phyloP scores from a whole-genome alignment of 306 rosid genomes.

The Canavalia ensiformis region DNA sequence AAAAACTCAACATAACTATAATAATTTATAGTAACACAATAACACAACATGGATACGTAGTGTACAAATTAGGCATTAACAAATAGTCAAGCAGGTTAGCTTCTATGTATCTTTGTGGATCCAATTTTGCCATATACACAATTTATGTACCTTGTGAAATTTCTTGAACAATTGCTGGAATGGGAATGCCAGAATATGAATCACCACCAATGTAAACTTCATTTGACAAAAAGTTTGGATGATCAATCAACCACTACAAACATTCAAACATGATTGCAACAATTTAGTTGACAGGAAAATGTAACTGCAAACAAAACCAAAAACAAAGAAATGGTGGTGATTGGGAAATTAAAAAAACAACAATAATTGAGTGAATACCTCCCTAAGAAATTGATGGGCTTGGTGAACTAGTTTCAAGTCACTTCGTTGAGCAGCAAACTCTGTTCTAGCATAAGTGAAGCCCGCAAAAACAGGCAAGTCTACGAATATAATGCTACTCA shows the following conservation, averaged over 20 bases:
- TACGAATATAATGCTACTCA: conserved; percentile 61
- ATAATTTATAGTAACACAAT: too few species aligned
- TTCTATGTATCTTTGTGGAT: background rate
- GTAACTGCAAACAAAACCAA: background rate
- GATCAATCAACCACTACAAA: conserved; percentile 74
- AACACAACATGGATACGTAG: too few species aligned
- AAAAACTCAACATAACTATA: background rate
- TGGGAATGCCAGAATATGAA: conserved; percentile 73
- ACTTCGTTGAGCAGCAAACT: conserved; percentile 39
- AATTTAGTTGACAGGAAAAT: background rate
- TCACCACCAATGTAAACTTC: conserved; percentile 69
- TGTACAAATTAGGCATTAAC: too few species aligned
- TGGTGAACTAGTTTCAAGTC: conserved; percentile 55
- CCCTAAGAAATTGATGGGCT: conserved; percentile 59
- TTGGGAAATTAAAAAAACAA: background rate
- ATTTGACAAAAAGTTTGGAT: conserved; percentile 63
- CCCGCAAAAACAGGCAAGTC: conserved; percentile 73
- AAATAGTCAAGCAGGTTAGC: background rate
- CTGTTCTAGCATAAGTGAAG: conserved; percentile 63
- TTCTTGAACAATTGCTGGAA: conserved; percentile 61
- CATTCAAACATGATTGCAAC: background rate
- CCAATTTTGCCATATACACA: background rate
- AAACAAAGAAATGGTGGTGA: background rate
- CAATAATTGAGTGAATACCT: conserved; percentile 41
- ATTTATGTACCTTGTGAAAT: conserved; percentile 62